Base-by-base conservation (phyloP, 176 grass and related monocot species). In the Cocos nucifera region DNA sequence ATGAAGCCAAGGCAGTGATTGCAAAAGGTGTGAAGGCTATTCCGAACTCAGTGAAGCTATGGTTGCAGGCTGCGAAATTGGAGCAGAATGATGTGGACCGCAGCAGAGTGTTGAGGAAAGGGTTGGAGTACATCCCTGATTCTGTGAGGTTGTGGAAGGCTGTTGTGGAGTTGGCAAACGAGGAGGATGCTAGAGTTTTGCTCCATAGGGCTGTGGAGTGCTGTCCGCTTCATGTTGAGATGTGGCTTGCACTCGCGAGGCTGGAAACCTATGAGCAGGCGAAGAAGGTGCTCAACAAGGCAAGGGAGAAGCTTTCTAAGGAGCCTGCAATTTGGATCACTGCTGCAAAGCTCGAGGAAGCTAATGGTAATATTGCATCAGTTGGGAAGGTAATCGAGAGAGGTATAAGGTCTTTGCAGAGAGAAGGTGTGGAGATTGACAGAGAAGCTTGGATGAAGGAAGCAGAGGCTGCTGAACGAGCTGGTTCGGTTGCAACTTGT, bases 321-420 rank as follows among this genome's bases (percentile, higher is more conserved):
- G 90, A 95, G 48, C 90, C 82, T 72, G 77, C 86, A 61, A 95
- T 95, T 79, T 95, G 90, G 90, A 95, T 95, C 22, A 95, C 85
- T 57, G 90, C 90, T 68, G 90, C 90, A 61, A 95, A 95, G 66
- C 76, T 95, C 4, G 90, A 95, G 73, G 90, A 95, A 64, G 86
- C 90, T 58, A 89, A 89, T 73, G 90, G 79, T 17, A 89, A 95
- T 52, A 76, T 60, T 1, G 61, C 82, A 15, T 95, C 90, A 19
- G 79, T 95, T 57, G 74, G 16, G 35, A 95, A 95, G 82, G 82
- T 95, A 54, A 83, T 95, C 2, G 86, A 95, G 26, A 89, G 90
- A 79, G 82, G 82, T 74, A 89, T 95, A 85, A 66, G 67, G 56
- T 75, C 82, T 63, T 86, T 95, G 57, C 90, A 95, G 73, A 89